Base-by-base conservation (phyloP, 2,329 filamentous ascomycete species). In the Fusarium nematophilum region DNA sequence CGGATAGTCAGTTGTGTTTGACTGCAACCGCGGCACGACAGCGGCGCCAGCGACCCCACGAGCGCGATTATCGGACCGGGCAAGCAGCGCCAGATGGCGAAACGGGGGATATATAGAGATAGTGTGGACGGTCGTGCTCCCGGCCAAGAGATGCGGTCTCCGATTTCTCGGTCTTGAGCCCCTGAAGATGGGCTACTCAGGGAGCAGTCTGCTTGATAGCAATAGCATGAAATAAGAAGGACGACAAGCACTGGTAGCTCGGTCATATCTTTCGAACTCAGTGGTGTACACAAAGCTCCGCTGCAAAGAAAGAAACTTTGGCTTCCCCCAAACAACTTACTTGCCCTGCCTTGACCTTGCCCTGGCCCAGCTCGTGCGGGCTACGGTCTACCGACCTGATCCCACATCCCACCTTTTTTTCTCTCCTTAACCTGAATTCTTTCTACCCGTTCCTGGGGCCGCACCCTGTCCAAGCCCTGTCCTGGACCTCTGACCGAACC, bases 401-500 rank as follows among this genome's bases (percentile, higher is more conserved):
- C 44, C 44, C 44, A 47, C 34, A 47, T 37, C 44, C 44, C 43
- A 37, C 31, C 18, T 25, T 47, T 29, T 34, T 33, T 21, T 37
- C 37, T 13, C 52, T n/a, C n/a, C n/a, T n/a, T n/a, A n/a, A n/a
- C n/a, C 45, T 61, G 51, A 21, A 36, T 31, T 31, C 42, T 45
- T 26, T 36, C 10, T 56, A 31, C 15, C 47, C 31, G 46, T 59
- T 53, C 40, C 56, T 43, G 46, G 53, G 46, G 55, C 44, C n/a
- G 40, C 42, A 45, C 47, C 40, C n/a, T 33, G 33, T 52, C 38
- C 53, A 53, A 58, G 36, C 44, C 52, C 51, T 53, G 63, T 67
- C 61, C 65, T 65, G 57, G 58, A 52, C 61, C 56, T 59, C 42
- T 53, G 44, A 57, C 63, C 40, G 50, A 64, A 65, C 65, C 65